Base-by-base conservation (phyloP, 306 rosid species). In the Glycine soja region DNA sequence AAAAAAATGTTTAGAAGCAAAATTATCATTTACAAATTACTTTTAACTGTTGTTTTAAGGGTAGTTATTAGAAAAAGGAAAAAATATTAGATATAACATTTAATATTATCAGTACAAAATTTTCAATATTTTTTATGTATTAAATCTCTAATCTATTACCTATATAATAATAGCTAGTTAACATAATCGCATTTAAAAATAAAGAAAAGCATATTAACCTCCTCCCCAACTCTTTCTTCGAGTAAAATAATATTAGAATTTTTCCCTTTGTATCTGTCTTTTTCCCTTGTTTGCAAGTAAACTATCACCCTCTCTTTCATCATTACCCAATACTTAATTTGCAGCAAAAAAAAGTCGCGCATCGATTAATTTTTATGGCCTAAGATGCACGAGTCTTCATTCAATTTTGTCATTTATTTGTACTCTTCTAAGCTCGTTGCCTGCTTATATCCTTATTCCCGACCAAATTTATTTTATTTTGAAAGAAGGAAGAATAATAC, bases 261-360 rank as follows among this genome's bases (percentile, higher is more conserved):
- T 7, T 38, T 3, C 42, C 42, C 42, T 38, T 38, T 38, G 14
- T 74, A 34, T 59, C 54, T 52, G 61, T 7, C 45, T 14, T 51
- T 51, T 14, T 34, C 19, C 43, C 57, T 42, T 59, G 48, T 58
- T 12, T 74, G 69, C 45, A 74, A 57, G 78, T 2, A 56, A 42
- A 75, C 70, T 13, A 42, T 42, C 68, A 5, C 24, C n/a, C 10
- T 74, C 78, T 74, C 68, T 74, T 45, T 16, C 58, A 24, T 59
- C 58, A 24, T 43, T 45, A 32, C 58, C 45, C 43, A 76, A 61
- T 16, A 30, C 61, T 56, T 56, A 32, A 11, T 56, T 74, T 57
- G 42, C 68, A 57, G 15, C 24, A 14, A 8, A 24, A 61, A 58
- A 16, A 57, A 57, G 69, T 58, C 6, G 5, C n/a, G 43, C 73